Base-by-base conservation (phyloP, 2,329 filamentous ascomycete species). In the Anthostomella pinea region DNA sequence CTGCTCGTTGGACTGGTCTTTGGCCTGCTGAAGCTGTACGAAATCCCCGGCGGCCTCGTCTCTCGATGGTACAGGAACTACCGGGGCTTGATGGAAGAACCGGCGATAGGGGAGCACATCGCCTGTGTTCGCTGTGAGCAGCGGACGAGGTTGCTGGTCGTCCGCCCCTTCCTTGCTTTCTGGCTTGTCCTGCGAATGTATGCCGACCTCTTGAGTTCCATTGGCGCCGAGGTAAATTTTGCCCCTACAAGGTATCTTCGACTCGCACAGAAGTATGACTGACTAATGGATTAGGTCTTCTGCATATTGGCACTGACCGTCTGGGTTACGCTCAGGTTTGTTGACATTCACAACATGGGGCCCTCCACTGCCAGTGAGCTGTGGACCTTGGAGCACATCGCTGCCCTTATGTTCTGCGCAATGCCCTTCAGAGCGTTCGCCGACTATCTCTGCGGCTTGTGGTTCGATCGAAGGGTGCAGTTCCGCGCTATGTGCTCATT, bases 91-190 rank as follows among this genome's bases (percentile, higher is more conserved):
- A n/a, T n/a, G n/a, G n/a, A 45, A 13, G 42, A 40, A 26, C 44
- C 46, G 3, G 42, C 46, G 6, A 33, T 44, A 10, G 44, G 46
- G 14, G 40, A 48, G 9, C 39, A 36, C 4, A 44, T 49, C 20
- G 45, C 43, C 14, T 55, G 52, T 35, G 38, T 49, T n/a, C 51
- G 52, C 10, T 55, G 52, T 22, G 52, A 55, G 30, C 52, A 55
- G 19, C 45, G 52, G 6, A 48, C 46, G 17, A 19, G 51, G 25
- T 35, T 55, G n/a, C 45, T 55, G 14, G 41, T 51, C 7, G 40
- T 53, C 14, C 47, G 51, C 6, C 52, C 52, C 1, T 35, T 50
- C 17, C 33, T 55, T 9, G 44, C 51, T 1, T 43, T 53, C 22
- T 55, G 52, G 52, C 43, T 53, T 6, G 45, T 49, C 24, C 39